Conservation (phyloP, 2,329 filamentous ascomycete species). For the Alternaria arbusti region DNA sequence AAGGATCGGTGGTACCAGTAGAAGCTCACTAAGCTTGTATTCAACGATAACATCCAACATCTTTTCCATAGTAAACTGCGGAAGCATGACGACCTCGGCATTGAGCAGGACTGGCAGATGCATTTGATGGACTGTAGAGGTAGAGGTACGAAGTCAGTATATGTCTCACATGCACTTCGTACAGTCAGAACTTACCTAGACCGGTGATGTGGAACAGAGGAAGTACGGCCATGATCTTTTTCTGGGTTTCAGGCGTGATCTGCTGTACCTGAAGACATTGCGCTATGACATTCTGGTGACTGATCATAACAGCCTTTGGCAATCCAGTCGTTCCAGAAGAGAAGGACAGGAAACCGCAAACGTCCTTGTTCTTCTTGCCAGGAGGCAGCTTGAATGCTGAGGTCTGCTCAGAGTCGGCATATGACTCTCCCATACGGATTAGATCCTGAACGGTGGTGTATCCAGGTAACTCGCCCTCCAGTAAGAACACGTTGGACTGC, state of each 20-base stretch:
- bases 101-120: conserved; percentile 69
- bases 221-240: conserved; percentile 45
- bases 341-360: conserved; percentile 59
- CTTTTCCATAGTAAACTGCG: conserved; percentile 64
- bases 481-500: conserved; percentile 60
- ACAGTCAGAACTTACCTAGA: conserved; percentile 14
- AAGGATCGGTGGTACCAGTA: conserved; percentile 64
- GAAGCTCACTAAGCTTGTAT: conserved; percentile 58
- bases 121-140: conserved; percentile 50
- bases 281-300: conserved; percentile 50
- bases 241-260: conserved; percentile 50
- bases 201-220: conserved; percentile 47
- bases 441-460: conserved; percentile 58
- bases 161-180: background rate
- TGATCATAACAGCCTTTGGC: conserved; percentile 47
- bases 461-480: conserved; percentile 61
- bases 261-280: conserved; percentile 65
- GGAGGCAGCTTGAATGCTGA: conserved; percentile 57
- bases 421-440: conserved; percentile 52
- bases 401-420: conserved; percentile 54
- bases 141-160: background rate
- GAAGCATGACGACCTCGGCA: conserved; percentile 70
- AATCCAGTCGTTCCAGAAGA: conserved; percentile 47
- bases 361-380: conserved; percentile 63
- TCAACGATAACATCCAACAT: conserved; percentile 57